Evolutionary conservation across 2,329 filamentous ascomycete genomes (phyloP), one percentile per base, ranked within the genome.

Genomic region (Fusarium circinatum): DNA sequence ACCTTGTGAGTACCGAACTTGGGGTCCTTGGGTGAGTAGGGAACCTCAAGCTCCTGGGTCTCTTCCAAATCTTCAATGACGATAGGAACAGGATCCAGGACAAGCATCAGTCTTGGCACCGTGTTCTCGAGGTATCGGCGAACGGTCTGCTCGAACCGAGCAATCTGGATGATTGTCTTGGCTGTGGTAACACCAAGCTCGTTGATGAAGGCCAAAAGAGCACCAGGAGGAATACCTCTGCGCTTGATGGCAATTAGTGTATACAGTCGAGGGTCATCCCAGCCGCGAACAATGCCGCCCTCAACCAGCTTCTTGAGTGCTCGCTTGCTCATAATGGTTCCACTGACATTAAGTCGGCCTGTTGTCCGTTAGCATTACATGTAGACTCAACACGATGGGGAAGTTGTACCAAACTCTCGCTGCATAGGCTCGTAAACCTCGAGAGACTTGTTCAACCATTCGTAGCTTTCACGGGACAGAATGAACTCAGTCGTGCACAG

Each of bases 401-500:
- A 24, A 22, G 10, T 30, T 75, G 68, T 64, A 80, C 85, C 89
- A 75, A 89, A 97, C 84, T 98, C 95, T 81, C 96, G 88, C 87
- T 98, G 96, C 94, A 98, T 98, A 2, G 96, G 95, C 78, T 94
- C 89, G 82, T 97, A 97, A 64, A 97, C 91, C 41, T 91, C 94
- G 20, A 97, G 87, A 17, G 90, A 89, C 82, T 94, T 91, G 82
- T 96, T 94, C 39, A 98, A 86, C 90, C 89, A 98, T 79, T 98
- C 95, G 80, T 98, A 99, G 44, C 94, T 96, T 52, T 93, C 91
- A 67, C 96, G 87, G 26, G 93, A 93, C 58, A 94, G 90, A 74
- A 95, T 91, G 78, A 98, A 98, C 81, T 98, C 96, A 4, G 93
- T 96, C 0, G 96, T 98, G 81, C 96, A 98, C 26, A 98, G 86